Base-by-base conservation (phyloP, 2,329 filamentous ascomycete species). In the Eurotiales sp. region DNA sequence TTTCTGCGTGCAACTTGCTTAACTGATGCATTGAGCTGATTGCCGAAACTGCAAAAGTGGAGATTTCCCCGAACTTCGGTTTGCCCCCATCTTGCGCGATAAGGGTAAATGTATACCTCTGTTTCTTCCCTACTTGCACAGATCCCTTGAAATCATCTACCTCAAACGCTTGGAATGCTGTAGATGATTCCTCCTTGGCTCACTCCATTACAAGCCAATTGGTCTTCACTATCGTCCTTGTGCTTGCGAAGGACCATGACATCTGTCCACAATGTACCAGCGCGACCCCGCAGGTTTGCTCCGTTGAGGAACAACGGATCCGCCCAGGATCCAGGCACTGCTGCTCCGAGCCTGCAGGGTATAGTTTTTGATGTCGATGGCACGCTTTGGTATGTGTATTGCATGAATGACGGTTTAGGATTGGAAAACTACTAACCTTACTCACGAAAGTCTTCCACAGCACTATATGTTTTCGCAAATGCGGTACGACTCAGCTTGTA, bases 401-500 rank as follows among this genome's bases (percentile, higher is more conserved):
- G n/a, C n/a, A n/a, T 49, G 17, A 10, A 3, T 22, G 22, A 15
- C 19, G 37, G 15, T n/a, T 15, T 15, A n/a, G 7, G 6, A 19
- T 41, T 48, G 14, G 27, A 21, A 17, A 11, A 21, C n/a, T 37
- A 11, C 34, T 37, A 17, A 37, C 2, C 34, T 37, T 36, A 8
- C 17, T 15, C n/a, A 3, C 11, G 17, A 41, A 14, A 95, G 90
- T 67, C 75, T 91, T 52, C 92, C 92, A 0, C 92, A 97, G 71
- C 93, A 87, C 60, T 89, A 96, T 79, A 99, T 97, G 92, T 97
- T 97, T 72, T 69, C 72, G 17, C 80, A 95, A 64, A 97, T 99
- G 92, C 86, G 82, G 69, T 79, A 71, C 52, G 45, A 44, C 2
- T 30, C 32, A 15, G 17, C 21, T n/a, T n/a, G n/a, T n/a, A n/a